Base-by-base conservation (phyloP, 2,329 filamentous ascomycete genomes). In the Keithomyces neogunnii region DNA sequence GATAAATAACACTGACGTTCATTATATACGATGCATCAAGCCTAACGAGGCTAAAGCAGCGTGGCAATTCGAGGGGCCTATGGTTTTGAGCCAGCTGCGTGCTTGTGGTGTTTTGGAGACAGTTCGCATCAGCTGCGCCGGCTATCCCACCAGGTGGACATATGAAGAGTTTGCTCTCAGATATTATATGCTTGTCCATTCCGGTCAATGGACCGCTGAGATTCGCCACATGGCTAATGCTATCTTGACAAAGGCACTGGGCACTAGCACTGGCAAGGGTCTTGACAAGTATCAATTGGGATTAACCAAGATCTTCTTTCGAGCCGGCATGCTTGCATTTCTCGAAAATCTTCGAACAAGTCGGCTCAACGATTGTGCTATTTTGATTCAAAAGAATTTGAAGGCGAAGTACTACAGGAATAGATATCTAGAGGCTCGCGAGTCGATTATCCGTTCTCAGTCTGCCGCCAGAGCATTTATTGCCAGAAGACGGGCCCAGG, bases 21-120 rank as follows among this genome's bases (percentile, higher is more conserved):
- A 99, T 70, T 99, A 99, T 70, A 99, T 99, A 65, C 85, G 93
- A 60, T 99, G 93, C 69, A 97, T 99, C 72, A 99, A 99, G 73
- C 93, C 93, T 33, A 99, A 99, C 66, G 93, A 99, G 71, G 89
- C 84, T 48, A 99, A 99, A 71, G 88, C 88, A 63, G 83, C 93
- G 0, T 99, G 93, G 93, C 92, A 95, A 62, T 99, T 97, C 56
- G 93, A 99, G 66, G 93, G 93, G 0, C 93, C 95, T 3, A 99
- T 99, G 93, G 93, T 99, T 59, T 80, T 99, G 55, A 96, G 89
- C 69, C 93, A 99, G 70, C 77, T 99, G 62, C 85, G 95, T 69
- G 93, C 93, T 71, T 99, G 93, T 73, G 93, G 93, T 91, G 95
- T 99, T 38, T 81, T 99, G 53, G 93, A 99, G 72, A 99, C 93